Conservation (phyloP, 352 stramenopile species). For the Phytophthora sojae region DNA sequence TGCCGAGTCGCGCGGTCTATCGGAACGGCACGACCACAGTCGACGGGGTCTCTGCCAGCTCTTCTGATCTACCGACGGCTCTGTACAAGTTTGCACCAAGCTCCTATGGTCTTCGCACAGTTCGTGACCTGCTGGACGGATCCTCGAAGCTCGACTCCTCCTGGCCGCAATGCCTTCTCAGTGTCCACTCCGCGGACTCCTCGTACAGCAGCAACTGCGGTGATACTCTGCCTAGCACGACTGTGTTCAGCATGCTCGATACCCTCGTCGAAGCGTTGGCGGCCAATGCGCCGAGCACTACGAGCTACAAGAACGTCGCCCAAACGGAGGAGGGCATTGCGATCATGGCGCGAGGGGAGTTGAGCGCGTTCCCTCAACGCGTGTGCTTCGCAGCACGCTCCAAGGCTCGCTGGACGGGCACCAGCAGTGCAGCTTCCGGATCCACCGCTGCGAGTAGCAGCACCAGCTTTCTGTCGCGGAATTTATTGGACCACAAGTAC, state of each 20-base stretch:
- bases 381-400: conserved; percentile 56
- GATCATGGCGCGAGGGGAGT: conserved; percentile 48
- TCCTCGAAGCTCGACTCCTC: conserved; percentile 21
- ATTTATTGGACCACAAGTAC: conserved; percentile 65
- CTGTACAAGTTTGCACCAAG: conserved; percentile 57
- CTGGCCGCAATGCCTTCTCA: conserved; percentile 34
- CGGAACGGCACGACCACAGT: conserved; percentile 32
- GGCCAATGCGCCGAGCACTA: conserved; percentile 53
- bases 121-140: conserved; percentile 35
- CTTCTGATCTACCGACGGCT: conserved; percentile 25
- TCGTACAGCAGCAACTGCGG: conserved; percentile 45
- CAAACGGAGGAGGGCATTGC: conserved; percentile 48
- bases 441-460: conserved; percentile 33
- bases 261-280: conserved; percentile 42
- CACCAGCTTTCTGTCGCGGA: conserved; percentile 56
- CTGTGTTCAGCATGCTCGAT: conserved; percentile 57
- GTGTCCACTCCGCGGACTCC: conserved; percentile 22
- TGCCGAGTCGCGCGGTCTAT: conserved; percentile 38
- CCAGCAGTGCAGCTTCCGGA: conserved; percentile 35
- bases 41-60: conserved; percentile 1
- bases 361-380: conserved; percentile 55
- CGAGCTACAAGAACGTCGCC: conserved; percentile 60
- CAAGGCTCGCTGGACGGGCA: conserved; percentile 60
- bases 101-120: conserved; percentile 56
- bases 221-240: conserved; percentile 25